Conservation (phyloP, 2,329 filamentous ascomycete genomes). For the Aspergillus calidoustus region DNA sequence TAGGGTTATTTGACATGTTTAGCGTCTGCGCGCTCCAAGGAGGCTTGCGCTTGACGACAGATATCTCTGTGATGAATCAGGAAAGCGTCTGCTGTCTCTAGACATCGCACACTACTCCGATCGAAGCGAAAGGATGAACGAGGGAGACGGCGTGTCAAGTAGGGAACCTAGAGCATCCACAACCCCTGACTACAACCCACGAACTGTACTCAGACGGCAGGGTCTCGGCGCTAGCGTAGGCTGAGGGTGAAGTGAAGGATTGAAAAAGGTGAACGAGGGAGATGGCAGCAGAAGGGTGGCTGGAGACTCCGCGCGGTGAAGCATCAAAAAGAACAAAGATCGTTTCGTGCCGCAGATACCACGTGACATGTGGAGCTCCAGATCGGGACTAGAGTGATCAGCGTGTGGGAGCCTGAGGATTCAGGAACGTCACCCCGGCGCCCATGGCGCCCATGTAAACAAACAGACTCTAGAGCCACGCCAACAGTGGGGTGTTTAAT, state of each 20-base stretch:
- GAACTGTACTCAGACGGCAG: background rate
- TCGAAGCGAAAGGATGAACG: constrained; percentile 11
- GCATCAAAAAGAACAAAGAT: constrained; percentile 22
- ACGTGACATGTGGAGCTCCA: constrained; percentile 29
- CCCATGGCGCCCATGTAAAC: constrained; percentile 42
- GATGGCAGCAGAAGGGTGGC: background rate
- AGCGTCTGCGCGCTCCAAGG: background rate
- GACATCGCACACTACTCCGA: constrained; percentile 27
- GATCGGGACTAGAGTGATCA: constrained; percentile 36
- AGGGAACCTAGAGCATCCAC: constrained; percentile 8
- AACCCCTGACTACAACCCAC: background rate
- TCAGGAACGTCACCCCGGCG: constrained; percentile 31
- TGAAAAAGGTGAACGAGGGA: background rate
- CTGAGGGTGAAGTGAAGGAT: background rate
- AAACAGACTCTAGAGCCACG: constrained; percentile 33
- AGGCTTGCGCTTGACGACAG: constrained; percentile 16
- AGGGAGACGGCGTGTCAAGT: constrained; percentile 11
- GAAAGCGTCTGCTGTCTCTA: constrained; percentile 16
- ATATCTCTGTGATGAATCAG: constrained; percentile 8
- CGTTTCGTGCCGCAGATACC: constrained; percentile 25
- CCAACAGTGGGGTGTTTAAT: constrained; percentile 14
- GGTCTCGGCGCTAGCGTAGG: background rate
- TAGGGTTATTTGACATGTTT: constrained; percentile 52
- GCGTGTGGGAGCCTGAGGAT: constrained; percentile 36
- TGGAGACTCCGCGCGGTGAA: background rate